Percentiles rank a stretch among this genome's conserved stretches.
phyloP scores from a whole-genome alignment of 768 basidiomycete genomes.

The Pilatotrama ljubarskyi region DNA sequence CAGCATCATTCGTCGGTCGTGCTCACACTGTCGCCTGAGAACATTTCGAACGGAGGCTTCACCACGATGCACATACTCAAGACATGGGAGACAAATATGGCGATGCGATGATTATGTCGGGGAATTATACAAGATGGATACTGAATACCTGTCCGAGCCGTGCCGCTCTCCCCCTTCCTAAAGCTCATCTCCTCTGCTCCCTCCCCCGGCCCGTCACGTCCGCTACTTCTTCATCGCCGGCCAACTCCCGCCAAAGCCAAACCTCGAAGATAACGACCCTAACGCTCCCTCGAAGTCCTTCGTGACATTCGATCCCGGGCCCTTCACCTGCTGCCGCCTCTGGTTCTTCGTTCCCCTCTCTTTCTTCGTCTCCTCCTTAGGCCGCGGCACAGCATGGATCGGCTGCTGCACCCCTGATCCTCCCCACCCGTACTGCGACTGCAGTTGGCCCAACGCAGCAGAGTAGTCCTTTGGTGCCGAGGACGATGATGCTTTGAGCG shows the following conservation, averaged over 20 bases:
- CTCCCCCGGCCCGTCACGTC: too few species aligned
- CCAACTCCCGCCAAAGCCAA: conserved; percentile 12
- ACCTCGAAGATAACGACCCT: conserved; percentile 4
- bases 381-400: not conserved
- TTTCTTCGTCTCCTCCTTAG: not conserved
- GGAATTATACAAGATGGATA: too few species aligned
- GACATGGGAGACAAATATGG: too few species aligned
- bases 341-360: too few species aligned
- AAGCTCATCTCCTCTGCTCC: not conserved
- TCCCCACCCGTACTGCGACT: conserved; percentile 20
- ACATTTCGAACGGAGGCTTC: too few species aligned
- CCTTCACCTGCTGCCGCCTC: too few species aligned
- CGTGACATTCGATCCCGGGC: not conserved
- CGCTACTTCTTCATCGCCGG: not conserved
- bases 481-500: not conserved
- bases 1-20: too few species aligned
- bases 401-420: not conserved
- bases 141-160: too few species aligned
- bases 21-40: too few species aligned
- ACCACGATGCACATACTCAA: too few species aligned
- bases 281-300: conserved; percentile 8
- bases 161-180: not conserved
- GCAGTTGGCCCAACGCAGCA: conserved; percentile 9
- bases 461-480: conserved; percentile 7
- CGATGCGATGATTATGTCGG: too few species aligned